phyloP scores from a whole-genome alignment of 2,329 filamentous ascomycete genomes.

The Ascochyta pisi region DNA sequence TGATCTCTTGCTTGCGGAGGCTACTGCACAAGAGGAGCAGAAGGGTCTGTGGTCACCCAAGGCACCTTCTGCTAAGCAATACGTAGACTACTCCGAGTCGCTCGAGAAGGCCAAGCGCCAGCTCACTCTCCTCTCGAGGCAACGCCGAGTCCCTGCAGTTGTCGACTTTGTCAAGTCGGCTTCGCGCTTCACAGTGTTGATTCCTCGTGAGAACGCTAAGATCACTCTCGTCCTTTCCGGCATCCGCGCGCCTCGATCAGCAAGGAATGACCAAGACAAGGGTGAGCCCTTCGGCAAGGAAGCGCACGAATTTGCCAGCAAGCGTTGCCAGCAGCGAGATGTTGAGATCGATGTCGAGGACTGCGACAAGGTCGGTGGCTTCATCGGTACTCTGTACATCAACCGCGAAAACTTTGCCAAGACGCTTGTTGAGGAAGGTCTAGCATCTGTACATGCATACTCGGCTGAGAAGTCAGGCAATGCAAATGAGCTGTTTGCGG shows the following conservation, averaged over 20 bases:
- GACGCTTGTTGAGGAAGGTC: conserved; percentile 88
- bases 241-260: conserved; percentile 87
- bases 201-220: conserved; percentile 92
- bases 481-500: conserved; percentile 82
- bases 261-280: conserved; percentile 78
- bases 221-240: conserved; percentile 93
- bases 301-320: conserved; percentile 88
- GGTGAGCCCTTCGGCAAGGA: conserved; percentile 95
- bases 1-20: conserved; percentile 79
- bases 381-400: conserved; percentile 93
- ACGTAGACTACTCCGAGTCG: conserved; percentile 88
- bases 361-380: conserved; percentile 94
- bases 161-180: conserved; percentile 99
- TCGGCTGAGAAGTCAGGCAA: conserved; percentile 96
- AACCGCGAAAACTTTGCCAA: conserved; percentile 97
- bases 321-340: conserved; percentile 89
- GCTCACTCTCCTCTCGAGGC: conserved; percentile 82
- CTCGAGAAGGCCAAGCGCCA: conserved; percentile 96
- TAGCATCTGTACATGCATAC: conserved; percentile 91
- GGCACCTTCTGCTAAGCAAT: conserved; percentile 80
- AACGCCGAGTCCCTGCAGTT: conserved; percentile 89
- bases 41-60: conserved; percentile 97
- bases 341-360: conserved; percentile 95
- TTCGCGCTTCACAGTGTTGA: conserved; percentile 88
- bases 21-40: conserved; percentile 80